Base-by-base conservation (phyloP, 768 basidiomycete species). In the Kwoniella sp. region DNA sequence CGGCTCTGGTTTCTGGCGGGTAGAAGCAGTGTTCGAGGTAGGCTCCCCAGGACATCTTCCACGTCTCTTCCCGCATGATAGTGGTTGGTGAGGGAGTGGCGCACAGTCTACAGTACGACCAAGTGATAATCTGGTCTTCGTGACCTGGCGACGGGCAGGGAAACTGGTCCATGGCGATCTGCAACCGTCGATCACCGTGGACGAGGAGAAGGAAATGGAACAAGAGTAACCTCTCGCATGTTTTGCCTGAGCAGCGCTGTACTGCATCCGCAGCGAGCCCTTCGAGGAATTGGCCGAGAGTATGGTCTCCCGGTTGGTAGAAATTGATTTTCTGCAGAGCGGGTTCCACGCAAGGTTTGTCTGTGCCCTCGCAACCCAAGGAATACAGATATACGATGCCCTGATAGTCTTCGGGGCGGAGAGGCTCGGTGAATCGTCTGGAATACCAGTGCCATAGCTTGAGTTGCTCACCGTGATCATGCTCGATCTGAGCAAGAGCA, bases 1-100 rank as follows among this genome's bases (percentile, higher is more conserved):
- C 92, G 87, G 54, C 92, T 83, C 73, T 87, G 85, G 73, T 93
- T 88, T 68, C 91, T 87, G 34, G 92, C 87, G 30, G 93, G 81
- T 98, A 96, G 81, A 97, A 97, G 76, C 93, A 90, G 28, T 95
- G 86, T 77, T 99, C 95, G 29, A 99, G 85, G 79, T 95, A 98
- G 73, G 96, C 94, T 37, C 90, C 92, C 78, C 97, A 95, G 4
- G 94, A 97, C 77, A 95, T 93, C 61, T 89, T 84, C 74, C 92
- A 90, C 85, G 94, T 93, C 78, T 95, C 93, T 72, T 91, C 89
- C 1, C 92, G 92, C 41, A 93, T 90, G 81, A 93, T 91, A 1
- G 92, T 91, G 2, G 91, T 93, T 0, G 88, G 89, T 84, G 89
- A 30, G 86, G 88, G 77, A 87, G 92, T 88, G 81, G 63, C 89